These are phyloP conservation scores for Penicillium sp. DNA, from an alignment of 2,329 filamentous ascomycete species.

Conservation along the genomic window DNA sequence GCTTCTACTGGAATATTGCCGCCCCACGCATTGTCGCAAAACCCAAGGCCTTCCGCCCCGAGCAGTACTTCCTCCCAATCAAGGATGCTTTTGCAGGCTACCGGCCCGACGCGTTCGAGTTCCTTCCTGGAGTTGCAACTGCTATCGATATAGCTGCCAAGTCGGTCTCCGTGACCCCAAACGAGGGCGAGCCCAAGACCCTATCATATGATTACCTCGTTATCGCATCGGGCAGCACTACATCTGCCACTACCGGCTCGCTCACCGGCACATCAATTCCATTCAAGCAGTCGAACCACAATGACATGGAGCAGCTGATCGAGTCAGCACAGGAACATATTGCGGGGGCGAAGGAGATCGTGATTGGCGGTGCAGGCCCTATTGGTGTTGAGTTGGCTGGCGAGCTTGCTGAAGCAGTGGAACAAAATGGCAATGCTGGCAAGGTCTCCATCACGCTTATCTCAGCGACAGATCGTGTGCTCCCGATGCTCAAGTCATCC, in stretches of 20 bases:
- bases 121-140: constrained; percentile 52
- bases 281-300: constrained; percentile 45
- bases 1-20: constrained; percentile 55
- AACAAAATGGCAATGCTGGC: constrained; percentile 33
- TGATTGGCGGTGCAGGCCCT: constrained; percentile 51
- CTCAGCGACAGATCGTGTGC: constrained; percentile 32
- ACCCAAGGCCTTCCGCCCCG: constrained; percentile 45
- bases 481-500: constrained; percentile 29
- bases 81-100: constrained; percentile 53
- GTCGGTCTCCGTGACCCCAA: constrained; percentile 45
- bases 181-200: constrained; percentile 22
- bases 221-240: constrained; percentile 54
- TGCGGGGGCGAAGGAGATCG: constrained; percentile 42
- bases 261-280: constrained; percentile 32
- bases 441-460: constrained; percentile 36
- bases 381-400: constrained; percentile 51
- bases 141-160: constrained; percentile 45
- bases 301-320: constrained; percentile 36
- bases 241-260: constrained; percentile 40
- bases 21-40: constrained; percentile 55
- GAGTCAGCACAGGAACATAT: constrained; percentile 36
- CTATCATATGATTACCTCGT: constrained; percentile 55
- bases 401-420: constrained; percentile 46
- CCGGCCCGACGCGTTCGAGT: constrained; percentile 46
- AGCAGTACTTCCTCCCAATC: constrained; percentile 52